phyloP scores from a whole-genome alignment of 805 yeast species.

The Nematodospora valgi region DNA sequence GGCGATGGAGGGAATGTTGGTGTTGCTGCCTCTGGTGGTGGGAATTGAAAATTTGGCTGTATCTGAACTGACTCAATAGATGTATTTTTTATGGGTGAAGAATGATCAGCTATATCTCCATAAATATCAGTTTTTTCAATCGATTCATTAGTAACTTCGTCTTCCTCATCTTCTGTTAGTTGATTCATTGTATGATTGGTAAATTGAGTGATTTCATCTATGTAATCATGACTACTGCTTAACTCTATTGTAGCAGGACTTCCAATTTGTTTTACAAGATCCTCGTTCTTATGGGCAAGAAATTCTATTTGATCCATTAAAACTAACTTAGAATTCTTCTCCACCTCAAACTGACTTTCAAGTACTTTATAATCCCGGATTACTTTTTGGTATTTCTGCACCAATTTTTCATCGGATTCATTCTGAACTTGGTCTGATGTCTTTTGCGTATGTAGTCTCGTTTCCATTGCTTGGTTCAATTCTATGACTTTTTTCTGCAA shows the following conservation, averaged over 20 bases:
- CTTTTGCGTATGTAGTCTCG: too few species aligned
- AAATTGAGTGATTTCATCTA: slow-evolving; percentile 7
- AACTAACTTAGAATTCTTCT: slow-evolving; percentile 47
- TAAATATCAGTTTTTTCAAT: neutral
- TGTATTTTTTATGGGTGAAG: slow-evolving; percentile 16
- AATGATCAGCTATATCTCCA: slow-evolving; percentile 12
- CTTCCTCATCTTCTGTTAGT: slow-evolving; percentile 16
- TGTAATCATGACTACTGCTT: slow-evolving; percentile 5
- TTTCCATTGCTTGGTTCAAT: slow-evolving; percentile 6
- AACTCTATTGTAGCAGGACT: neutral
- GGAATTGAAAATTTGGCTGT: slow-evolving; percentile 25
- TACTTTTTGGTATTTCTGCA: slow-evolving; percentile 27
- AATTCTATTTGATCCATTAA: slow-evolving; percentile 54
- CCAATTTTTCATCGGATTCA: slow-evolving; percentile 12
- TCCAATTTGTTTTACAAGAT: slow-evolving; percentile 3
- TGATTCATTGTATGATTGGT: slow-evolving; percentile 22
- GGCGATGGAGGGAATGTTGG: slow-evolving; percentile 30
- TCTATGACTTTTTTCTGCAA: slow-evolving; percentile 23
- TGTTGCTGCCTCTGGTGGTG: slow-evolving; percentile 10
- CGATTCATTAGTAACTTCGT: slow-evolving; percentile 3
- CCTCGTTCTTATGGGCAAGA: slow-evolving; percentile 35
- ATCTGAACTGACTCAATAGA: slow-evolving; percentile 18
- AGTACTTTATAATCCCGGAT: slow-evolving; percentile 37
- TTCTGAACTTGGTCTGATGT: neutral
- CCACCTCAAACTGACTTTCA: slow-evolving; percentile 50